A percentile compares a stretch with the other conserved stretches of the same genome.
phyloP scores from a whole-genome alignment of 768 basidiomycete species.

The Leccinum obscurum region DNA sequence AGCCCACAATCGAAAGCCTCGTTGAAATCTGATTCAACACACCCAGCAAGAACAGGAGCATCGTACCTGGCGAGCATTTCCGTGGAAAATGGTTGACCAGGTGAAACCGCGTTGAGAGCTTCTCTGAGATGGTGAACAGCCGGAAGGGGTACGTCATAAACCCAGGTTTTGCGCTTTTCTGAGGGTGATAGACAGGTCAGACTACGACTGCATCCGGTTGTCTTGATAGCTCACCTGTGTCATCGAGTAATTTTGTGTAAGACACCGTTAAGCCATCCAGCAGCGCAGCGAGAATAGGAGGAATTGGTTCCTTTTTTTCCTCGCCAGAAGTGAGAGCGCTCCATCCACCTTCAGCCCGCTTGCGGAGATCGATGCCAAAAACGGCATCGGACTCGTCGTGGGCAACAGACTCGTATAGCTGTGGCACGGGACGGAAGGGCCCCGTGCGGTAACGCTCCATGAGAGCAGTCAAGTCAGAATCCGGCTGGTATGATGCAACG shows the following conservation, averaged over 20 bases:
- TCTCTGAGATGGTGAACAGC: constrained; percentile 86
- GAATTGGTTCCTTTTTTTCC: constrained; percentile 62
- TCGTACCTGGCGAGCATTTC: constrained; percentile 75
- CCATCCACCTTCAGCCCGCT: constrained; percentile 89
- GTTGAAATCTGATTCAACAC: constrained; percentile 49
- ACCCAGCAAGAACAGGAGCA: constrained; percentile 80
- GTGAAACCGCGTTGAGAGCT: constrained; percentile 71
- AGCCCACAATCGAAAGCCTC: constrained; percentile 56
- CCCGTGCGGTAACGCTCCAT: constrained; percentile 87
- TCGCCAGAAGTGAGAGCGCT: constrained; percentile 52
- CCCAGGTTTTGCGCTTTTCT: constrained; percentile 91
- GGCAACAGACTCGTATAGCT: constrained; percentile 82
- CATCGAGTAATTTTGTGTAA: constrained; percentile 59
- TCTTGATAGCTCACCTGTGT: constrained; percentile 52
- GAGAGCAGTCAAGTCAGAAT: constrained; percentile 80
- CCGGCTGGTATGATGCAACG: constrained; percentile 83
- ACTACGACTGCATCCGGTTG: neutral
- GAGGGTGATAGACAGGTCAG: constrained; percentile 9
- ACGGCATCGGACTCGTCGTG: constrained; percentile 84
- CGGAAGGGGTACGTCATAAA: constrained; percentile 88
- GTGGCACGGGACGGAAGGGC: constrained; percentile 23
- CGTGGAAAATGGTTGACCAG: constrained; percentile 43
- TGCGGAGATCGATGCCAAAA: constrained; percentile 89
- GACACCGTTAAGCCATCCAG: constrained; percentile 62
- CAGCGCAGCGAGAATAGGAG: constrained; percentile 71